phyloP scores from a whole-genome alignment of 305 asterid species.

The Fraxinus sp. region DNA sequence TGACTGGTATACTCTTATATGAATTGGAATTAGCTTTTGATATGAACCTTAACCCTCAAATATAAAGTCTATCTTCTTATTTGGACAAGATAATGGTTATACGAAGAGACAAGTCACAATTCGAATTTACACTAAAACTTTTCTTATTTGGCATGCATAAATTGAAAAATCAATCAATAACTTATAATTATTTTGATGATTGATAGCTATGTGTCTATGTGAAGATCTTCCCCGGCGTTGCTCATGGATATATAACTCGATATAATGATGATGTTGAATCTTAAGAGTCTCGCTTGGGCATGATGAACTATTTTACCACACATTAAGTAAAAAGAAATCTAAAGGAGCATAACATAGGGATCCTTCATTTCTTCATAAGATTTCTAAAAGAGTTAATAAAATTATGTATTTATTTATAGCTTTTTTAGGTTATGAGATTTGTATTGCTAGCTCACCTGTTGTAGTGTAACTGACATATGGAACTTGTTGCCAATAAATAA shows the following conservation, averaged over 20 bases:
- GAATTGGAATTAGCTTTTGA: no score
- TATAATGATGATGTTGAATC: constrained; percentile 49
- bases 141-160: not conserved
- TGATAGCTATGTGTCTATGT: constrained; percentile 50
- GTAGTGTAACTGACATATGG: no score
- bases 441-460: no score
- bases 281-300: constrained; percentile 50
- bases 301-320: constrained; percentile 18
- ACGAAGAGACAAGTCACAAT: not conserved
- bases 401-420: no score
- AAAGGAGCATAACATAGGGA: no score
- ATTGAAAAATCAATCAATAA: not conserved
- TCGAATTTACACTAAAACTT: not conserved
- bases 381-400: no score
- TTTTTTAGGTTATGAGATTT: no score
- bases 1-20: no score
- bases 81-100: not conserved
- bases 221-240: constrained; percentile 60
- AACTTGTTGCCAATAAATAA: no score
- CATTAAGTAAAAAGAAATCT: no score
- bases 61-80: not conserved
- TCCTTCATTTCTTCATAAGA: no score
- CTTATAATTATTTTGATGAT: constrained; percentile 34
- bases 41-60: no score
- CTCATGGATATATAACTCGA: constrained; percentile 56